Percentiles rank a stretch among this genome's conserved stretches.
Evolutionary conservation across 2,329 filamentous ascomycete species (phyloP).

Genomic region (Cladosporium velox): DNA sequence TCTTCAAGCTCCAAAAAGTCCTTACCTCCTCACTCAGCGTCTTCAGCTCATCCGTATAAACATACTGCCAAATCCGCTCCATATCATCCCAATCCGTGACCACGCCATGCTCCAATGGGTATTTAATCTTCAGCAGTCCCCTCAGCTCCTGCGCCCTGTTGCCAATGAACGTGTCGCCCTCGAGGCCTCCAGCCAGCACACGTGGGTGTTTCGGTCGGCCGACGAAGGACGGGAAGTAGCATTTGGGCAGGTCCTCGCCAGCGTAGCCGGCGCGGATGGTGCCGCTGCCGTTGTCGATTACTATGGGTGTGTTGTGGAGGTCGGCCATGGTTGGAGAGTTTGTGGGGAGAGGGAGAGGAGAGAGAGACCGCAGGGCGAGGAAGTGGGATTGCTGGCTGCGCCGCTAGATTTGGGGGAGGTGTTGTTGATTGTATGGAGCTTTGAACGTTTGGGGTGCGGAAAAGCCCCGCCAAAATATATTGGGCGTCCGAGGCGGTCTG

Average conservation of each 20-base stretch:
- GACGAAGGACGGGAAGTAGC: slow-evolving; percentile 96
- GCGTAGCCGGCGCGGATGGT: slow-evolving; percentile 97
- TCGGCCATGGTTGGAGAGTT: slow-evolving; percentile 57
- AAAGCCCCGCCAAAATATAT: background rate
- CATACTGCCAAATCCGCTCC: slow-evolving; percentile 99
- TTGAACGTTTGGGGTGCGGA: slow-evolving; percentile 9
- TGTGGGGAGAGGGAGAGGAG: background rate
- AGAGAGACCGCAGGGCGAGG: background rate
- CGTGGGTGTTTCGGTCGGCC: slow-evolving; percentile 93
- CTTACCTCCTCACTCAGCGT: slow-evolving; percentile 91
- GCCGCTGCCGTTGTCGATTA: slow-evolving; percentile 97
- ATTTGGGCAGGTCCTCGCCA: slow-evolving; percentile 92
- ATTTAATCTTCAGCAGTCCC: slow-evolving; percentile 91
- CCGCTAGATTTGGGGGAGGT: slow-evolving; percentile 4
- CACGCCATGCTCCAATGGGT: slow-evolving; percentile 95
- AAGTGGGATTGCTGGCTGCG: slow-evolving; percentile 7
- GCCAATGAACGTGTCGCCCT: slow-evolving; percentile 97
- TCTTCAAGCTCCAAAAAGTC: background rate
- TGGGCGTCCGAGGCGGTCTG: background rate
- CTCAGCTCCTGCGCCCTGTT: slow-evolving; percentile 87
- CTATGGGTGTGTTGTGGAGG: slow-evolving; percentile 96
- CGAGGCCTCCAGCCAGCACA: slow-evolving; percentile 91
- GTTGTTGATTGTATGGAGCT: slow-evolving; percentile 6
- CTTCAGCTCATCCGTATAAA: slow-evolving; percentile 94
- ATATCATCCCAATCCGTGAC: slow-evolving; percentile 99